Base-by-base conservation (phyloP, 768 basidiomycete genomes). In the Tulasnella calospora region DNA sequence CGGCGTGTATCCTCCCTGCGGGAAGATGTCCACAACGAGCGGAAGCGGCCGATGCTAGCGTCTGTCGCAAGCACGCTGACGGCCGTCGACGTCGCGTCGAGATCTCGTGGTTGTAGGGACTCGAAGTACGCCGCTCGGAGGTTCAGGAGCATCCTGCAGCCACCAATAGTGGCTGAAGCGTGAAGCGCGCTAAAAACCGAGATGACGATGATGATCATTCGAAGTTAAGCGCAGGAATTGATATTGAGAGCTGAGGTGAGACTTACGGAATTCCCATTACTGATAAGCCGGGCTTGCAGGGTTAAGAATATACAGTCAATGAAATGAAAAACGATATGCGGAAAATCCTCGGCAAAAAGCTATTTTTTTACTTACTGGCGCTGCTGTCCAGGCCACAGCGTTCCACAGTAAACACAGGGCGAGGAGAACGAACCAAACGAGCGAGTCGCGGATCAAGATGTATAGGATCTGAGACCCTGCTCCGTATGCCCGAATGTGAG, bases 111-210 rank as follows among this genome's bases (percentile, higher is more conserved):
- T 61, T 61, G 57, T 13, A 61, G 23, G 10, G 57, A 61, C 57
- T 72, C 75, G 55, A 57, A 76, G 35, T 76, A 57, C 8, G 75
- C 75, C 17, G 75, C 44, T 19, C 75, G 46, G 35, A 76, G 75
- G 75, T 76, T 76, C 27, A 76, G 75, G 2, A 76, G 61, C 46
- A 76, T 44, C 33, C 75, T 23, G 15, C 44, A 61, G 30, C 75
- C 75, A 19, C 75, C 75, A 19, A 76, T 57, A 3, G 75, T 76
- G 2, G 75, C 75, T 19, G 75, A 51, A 23, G 75, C 75, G 17
- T 76, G 75, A 10, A 61, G 57, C 23, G 57, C 57, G 40, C 40
- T 40, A 40, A 57, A n/a, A n/a, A n/a, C n/a, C n/a, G n/a, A n/a
- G n/a, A n/a, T n/a, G n/a, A n/a, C 5, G 23, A 30, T 3, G 0